These are phyloP conservation scores for Colletotrichum sp. DNA, from an alignment of 2,329 filamentous ascomycete species.

Conservation along the genomic window DNA sequence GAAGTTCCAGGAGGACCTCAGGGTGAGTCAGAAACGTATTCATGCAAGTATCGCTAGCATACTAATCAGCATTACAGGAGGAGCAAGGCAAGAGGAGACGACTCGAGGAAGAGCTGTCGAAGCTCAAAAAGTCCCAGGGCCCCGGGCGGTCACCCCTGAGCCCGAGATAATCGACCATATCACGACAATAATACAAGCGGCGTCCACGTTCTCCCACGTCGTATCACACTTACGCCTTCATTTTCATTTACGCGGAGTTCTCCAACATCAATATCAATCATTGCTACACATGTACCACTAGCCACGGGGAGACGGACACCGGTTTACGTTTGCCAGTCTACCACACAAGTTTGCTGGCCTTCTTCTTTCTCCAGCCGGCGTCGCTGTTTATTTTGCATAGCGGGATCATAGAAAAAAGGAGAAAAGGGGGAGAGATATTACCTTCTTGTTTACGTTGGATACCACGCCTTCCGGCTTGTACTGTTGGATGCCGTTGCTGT, in stretches of 20 bases:
- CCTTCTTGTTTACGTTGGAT: neutral
- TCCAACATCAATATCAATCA: neutral
- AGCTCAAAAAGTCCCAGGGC: slow-evolving; percentile 46
- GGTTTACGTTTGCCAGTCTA: neutral
- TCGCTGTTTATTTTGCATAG: slow-evolving; percentile 11
- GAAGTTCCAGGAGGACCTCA: slow-evolving; percentile 61
- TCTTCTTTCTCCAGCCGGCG: neutral
- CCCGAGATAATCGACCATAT: slow-evolving; percentile 31
- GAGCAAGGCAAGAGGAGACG: slow-evolving; percentile 53
- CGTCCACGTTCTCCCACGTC: neutral
- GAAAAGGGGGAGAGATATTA: neutral
- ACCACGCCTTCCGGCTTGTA: neutral
- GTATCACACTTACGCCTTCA: neutral
- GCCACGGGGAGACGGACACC: neutral
- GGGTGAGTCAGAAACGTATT: slow-evolving; percentile 38
- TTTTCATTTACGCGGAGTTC: neutral
- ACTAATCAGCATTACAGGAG: slow-evolving; percentile 46
- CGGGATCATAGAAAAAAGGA: neutral
- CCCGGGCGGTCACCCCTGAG: slow-evolving; percentile 49
- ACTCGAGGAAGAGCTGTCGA: slow-evolving; percentile 56
- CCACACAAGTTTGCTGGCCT: neutral
- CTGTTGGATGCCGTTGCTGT: neutral
- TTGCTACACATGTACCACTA: neutral
- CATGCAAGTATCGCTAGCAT: neutral
- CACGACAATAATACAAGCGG: neutral